Conservation (phyloP, 169 alveolate genomes). For the Perkinsus olseni region DNA sequence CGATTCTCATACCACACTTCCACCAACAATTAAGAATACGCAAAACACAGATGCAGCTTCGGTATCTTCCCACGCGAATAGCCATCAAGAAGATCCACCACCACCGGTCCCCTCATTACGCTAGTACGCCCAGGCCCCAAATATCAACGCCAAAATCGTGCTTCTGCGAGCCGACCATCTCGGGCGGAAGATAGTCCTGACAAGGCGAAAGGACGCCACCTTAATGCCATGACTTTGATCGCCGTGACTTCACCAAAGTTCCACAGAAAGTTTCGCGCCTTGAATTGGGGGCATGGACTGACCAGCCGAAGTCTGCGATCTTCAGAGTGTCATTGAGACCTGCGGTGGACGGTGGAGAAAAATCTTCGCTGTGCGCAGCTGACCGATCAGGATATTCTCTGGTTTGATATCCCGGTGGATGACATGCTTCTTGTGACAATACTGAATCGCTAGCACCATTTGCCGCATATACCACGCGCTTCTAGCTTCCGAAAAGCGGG, state of each 20-base stretch:
- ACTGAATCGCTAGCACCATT: slow-evolving; percentile 61
- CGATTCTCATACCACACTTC: too few species aligned
- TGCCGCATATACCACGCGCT: slow-evolving; percentile 60
- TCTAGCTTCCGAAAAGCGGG: slow-evolving; percentile 41
- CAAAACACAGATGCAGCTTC: too few species aligned
- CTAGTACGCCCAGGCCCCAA: slow-evolving; percentile 74
- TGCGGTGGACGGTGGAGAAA: neutral
- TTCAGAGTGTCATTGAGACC: slow-evolving; percentile 59
- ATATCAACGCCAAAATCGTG: slow-evolving; percentile 70
- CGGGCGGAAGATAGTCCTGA: slow-evolving; percentile 78
- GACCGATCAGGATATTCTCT: slow-evolving; percentile 66
- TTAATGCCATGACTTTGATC: neutral
- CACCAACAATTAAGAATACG: too few species aligned
- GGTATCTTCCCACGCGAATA: too few species aligned
- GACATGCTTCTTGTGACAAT: slow-evolving; percentile 64
- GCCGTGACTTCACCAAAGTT: slow-evolving; percentile 34
- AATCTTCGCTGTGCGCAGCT: neutral
- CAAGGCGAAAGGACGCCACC: neutral
- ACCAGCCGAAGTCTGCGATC: slow-evolving; percentile 83
- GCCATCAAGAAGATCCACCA: too few species aligned
- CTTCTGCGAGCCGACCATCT: slow-evolving; percentile 57
- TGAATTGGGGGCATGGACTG: slow-evolving; percentile 57
- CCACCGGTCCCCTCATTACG: neutral
- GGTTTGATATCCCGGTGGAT: slow-evolving; percentile 85
- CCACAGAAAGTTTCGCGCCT: slow-evolving; percentile 78